Base-by-base conservation (phyloP, 1,139 yeast species). In the Hyphopichia khmerensis region DNA sequence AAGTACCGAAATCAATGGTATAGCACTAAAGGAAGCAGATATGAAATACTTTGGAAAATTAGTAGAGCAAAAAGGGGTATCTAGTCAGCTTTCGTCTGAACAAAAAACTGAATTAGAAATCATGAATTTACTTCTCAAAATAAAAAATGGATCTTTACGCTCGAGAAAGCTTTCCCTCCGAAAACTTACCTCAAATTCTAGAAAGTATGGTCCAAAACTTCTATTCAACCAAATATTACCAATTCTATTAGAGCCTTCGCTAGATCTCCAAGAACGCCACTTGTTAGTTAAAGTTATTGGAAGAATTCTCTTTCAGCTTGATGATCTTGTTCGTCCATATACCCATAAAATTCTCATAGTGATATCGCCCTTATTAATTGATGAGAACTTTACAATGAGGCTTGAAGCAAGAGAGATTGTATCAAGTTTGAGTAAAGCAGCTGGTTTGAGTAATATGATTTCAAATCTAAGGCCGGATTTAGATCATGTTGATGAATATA, bases 231-330 rank as follows among this genome's bases (percentile, higher is more conserved):
- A 80, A 47, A 72, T 88, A 7, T 67, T 91, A 14, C 96, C 96
- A 0, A 63, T 91, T 15, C 64, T 91, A 32, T 68, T 86, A 57
- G 96, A 89, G 49, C 82, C 82, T 19, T 65, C 79, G 8, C 65
- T 90, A 33, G 95, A 85, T 50, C 95, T 87, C 41, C 90, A 84
- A 51, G 97, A 91, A 58, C 73, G 96, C 26, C 96, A 90, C 63
- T 61, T 88, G 14, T 67, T 91, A 44, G 87, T 89, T 11, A 91
- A 90, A 57, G 77, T 87, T 9, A 65, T 87, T 13, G 90, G 86
- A 31, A 70, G 96, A 35, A 71, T 88, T 0, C 60, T 91, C 15
- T 79, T 75, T 57, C 83, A 76, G 49, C 65, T 90, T 16, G 89
- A 83, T 36, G 85, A 77, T 36, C 59, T 74, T 41, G 77, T 88